Evolutionary conservation across 257 asterid species (phyloP).

Genomic region (Scutellaria minor): DNA sequence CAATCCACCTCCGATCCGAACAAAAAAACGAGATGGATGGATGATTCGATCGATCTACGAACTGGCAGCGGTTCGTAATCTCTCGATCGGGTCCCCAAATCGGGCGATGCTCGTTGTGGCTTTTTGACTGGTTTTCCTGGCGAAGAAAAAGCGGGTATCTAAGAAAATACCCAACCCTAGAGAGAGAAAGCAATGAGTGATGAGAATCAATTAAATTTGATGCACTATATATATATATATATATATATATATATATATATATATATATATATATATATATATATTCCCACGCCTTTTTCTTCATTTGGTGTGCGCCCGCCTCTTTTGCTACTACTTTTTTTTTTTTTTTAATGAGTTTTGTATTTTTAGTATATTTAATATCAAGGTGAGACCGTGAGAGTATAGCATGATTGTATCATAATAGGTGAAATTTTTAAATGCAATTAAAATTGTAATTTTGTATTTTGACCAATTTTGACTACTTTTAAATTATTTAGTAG

Average conservation of each 20-base stretch:
- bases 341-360: too few relatives aligned
- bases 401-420: too few relatives aligned
- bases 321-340: background rate
- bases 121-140: slow-evolving; percentile 5
- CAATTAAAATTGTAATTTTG: too few relatives aligned
- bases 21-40: background rate
- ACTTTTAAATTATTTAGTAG: too few relatives aligned
- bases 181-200: background rate
- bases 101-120: background rate
- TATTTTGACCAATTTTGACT: too few relatives aligned
- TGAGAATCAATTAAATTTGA: slow-evolving; percentile 4
- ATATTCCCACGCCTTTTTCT: background rate
- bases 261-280: too few relatives aligned
- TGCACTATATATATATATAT: too few relatives aligned
- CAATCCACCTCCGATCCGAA: slow-evolving; percentile 33
- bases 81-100: background rate
- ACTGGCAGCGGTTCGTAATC: slow-evolving; percentile 11
- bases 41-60: slow-evolving; percentile 26
- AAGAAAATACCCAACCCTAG: slow-evolving; percentile 34
- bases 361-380: too few relatives aligned
- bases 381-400: too few relatives aligned
- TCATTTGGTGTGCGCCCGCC: slow-evolving; percentile 13
- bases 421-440: too few relatives aligned
- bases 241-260: too few relatives aligned
- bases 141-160: background rate